A percentile compares a stretch with the other conserved stretches of the same genome.
Conservation (phyloP, 306 rosid genomes). For the Vigna nakashimae region DNA sequence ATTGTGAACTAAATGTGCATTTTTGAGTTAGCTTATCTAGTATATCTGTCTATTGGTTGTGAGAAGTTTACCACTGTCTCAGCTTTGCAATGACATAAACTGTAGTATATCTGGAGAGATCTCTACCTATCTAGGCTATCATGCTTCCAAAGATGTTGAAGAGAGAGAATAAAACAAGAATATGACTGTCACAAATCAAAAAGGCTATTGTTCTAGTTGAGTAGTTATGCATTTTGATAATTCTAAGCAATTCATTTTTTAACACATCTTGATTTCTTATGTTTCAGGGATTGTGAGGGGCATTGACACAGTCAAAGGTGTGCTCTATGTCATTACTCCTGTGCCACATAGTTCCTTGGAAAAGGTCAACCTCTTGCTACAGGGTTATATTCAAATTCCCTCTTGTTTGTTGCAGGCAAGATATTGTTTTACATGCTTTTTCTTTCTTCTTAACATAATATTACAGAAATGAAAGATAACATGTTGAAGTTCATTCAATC, state of each 20-base stretch:
- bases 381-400: conserved; percentile 88
- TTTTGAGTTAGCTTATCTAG: conserved; percentile 9
- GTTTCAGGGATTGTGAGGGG: conserved; percentile 90
- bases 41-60: conserved; percentile 27
- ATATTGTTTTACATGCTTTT: conserved; percentile 26
- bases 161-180: background rate
- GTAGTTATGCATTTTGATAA: conserved; percentile 21
- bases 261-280: conserved; percentile 42
- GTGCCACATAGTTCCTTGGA: conserved; percentile 75
- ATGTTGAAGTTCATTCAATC: conserved; percentile 11
- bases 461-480: conserved; percentile 14
- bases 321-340: conserved; percentile 87
- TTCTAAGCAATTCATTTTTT: conserved; percentile 26
- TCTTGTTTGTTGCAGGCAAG: conserved; percentile 81
- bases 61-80: background rate
- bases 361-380: conserved; percentile 78
- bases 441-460: conserved; percentile 24
- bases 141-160: background rate
- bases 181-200: conserved; percentile 8
- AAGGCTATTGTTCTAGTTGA: conserved; percentile 16
- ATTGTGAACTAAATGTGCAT: background rate
- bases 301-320: conserved; percentile 73
- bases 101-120: conserved; percentile 8
- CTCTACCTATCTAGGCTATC: background rate
- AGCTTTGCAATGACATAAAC: conserved; percentile 1